phyloP scores from a whole-genome alignment of 768 basidiomycete species.

The Phallus indusiatus region DNA sequence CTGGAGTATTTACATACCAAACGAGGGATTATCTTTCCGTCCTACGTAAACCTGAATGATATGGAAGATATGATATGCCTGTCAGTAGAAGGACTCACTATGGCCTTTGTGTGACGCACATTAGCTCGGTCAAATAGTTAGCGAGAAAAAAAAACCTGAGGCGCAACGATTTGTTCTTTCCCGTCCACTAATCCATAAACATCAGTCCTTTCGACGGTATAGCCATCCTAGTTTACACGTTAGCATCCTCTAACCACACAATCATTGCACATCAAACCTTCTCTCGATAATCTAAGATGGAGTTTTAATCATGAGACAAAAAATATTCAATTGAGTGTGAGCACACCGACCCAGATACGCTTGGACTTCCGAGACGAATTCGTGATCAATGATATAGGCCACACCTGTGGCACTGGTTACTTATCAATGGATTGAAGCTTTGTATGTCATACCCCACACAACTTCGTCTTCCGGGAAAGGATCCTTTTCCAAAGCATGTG shows the following conservation, averaged over 20 bases:
- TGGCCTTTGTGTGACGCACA: constrained; percentile 31
- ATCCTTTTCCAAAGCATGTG: constrained; percentile 34
- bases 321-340: not conserved
- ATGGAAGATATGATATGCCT: not conserved
- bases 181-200: constrained; percentile 54
- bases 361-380: constrained; percentile 63
- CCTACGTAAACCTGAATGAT: constrained; percentile 72
- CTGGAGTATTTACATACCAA: constrained; percentile 42
- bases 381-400: constrained; percentile 81
- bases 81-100: constrained; percentile 27
- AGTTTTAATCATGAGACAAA: not conserved
- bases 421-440: not conserved
- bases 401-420: constrained; percentile 40
- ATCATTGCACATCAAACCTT: constrained; percentile 38
- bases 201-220: constrained; percentile 72
- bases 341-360: constrained; percentile 63
- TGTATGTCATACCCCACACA: constrained; percentile 61
- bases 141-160: constrained; percentile 31
- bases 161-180: constrained; percentile 40
- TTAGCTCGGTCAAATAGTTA: not conserved
- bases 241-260: not conserved
- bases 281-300: constrained; percentile 68
- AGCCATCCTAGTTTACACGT: constrained; percentile 58
- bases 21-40: constrained; percentile 77
- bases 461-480: constrained; percentile 61